These are phyloP conservation scores for Chlorophyllum brunneum DNA, from an alignment of 768 basidiomycete species.

Conservation along the genomic window DNA sequence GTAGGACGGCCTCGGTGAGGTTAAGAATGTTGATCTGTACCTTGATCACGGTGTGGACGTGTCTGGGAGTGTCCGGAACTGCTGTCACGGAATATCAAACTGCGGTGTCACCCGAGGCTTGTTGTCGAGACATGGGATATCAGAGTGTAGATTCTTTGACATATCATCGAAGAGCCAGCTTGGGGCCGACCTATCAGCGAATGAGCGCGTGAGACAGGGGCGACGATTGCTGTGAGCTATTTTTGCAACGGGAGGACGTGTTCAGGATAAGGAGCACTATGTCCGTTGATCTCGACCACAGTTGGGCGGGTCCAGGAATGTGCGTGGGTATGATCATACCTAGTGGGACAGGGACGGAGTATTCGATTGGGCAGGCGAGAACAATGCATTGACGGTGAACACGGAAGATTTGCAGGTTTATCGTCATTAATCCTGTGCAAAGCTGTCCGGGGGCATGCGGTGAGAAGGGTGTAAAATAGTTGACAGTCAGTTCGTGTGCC, in stretches of 20 bases:
- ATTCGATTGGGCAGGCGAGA: not conserved
- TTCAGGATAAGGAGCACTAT: not conserved
- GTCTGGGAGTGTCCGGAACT: not conserved
- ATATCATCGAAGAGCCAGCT: not conserved
- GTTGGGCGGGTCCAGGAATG: not conserved
- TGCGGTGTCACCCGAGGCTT: not conserved
- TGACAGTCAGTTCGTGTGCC: too few relatives aligned
- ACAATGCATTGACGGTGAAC: not conserved
- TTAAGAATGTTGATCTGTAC: constrained; percentile 8
- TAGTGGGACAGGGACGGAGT: not conserved
- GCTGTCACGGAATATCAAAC: constrained; percentile 6
- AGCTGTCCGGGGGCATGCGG: too few relatives aligned
- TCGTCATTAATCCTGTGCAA: too few relatives aligned
- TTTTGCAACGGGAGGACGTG: not conserved
- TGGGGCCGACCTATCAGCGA: constrained; percentile 4
- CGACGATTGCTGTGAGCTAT: too few relatives aligned
- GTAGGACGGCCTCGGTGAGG: not conserved
- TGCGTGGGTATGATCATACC: too few relatives aligned
- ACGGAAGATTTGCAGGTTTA: too few relatives aligned
- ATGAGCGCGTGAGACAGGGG: too few relatives aligned
- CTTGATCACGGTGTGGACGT: constrained; percentile 7
- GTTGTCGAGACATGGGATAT: not conserved
- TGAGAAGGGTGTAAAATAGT: too few relatives aligned
- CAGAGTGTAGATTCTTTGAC: not conserved
- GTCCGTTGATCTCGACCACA: constrained; percentile 4